Evolutionary conservation across 129 eudicot species (phyloP).

Genomic region (Artemisia annua): DNA sequence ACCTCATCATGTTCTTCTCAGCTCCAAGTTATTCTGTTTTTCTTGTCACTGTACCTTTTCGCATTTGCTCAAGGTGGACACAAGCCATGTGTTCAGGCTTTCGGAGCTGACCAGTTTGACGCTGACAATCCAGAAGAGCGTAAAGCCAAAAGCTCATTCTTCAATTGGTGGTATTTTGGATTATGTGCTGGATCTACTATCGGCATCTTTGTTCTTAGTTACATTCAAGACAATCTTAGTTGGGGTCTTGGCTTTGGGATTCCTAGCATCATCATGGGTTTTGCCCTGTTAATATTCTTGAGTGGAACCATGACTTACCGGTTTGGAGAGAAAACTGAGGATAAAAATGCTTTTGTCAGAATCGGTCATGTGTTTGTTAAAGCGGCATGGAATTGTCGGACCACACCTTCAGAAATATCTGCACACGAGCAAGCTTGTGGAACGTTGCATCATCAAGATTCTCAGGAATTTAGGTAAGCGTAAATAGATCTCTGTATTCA

Average conservation of each 20-base stretch:
- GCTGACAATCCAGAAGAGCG: slow-evolving; percentile 43
- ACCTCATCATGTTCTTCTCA: slow-evolving; percentile 23
- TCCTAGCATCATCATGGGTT: slow-evolving; percentile 48
- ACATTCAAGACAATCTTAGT: slow-evolving; percentile 58
- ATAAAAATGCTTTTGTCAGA: slow-evolving; percentile 35
- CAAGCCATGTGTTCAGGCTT: slow-evolving; percentile 65
- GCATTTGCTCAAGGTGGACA: slow-evolving; percentile 58
- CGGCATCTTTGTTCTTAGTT: slow-evolving; percentile 33
- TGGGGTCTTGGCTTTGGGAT: slow-evolving; percentile 76
- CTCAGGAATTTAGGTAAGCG: slow-evolving; percentile 46
- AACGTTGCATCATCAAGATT: slow-evolving; percentile 24
- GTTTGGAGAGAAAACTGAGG: slow-evolving; percentile 27
- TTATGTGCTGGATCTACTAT: slow-evolving; percentile 36
- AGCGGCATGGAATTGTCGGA: slow-evolving; percentile 36
- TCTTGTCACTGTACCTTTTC: slow-evolving; percentile 50
- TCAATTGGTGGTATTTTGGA: slow-evolving; percentile 72
- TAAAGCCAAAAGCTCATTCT: slow-evolving; percentile 56
- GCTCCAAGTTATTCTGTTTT: slow-evolving; percentile 42
- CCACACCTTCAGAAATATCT: slow-evolving; percentile 14
- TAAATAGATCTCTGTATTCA: background rate
- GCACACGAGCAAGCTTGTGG: slow-evolving; percentile 31
- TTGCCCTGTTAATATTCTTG: slow-evolving; percentile 45
- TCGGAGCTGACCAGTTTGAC: slow-evolving; percentile 81
- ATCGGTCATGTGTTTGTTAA: slow-evolving; percentile 37
- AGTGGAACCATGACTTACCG: slow-evolving; percentile 52